A percentile compares a stretch with the other conserved stretches of the same genome.
Evolutionary conservation across 108 stramenopile species (phyloP).

Genomic region (Nitzschia sp.): DNA sequence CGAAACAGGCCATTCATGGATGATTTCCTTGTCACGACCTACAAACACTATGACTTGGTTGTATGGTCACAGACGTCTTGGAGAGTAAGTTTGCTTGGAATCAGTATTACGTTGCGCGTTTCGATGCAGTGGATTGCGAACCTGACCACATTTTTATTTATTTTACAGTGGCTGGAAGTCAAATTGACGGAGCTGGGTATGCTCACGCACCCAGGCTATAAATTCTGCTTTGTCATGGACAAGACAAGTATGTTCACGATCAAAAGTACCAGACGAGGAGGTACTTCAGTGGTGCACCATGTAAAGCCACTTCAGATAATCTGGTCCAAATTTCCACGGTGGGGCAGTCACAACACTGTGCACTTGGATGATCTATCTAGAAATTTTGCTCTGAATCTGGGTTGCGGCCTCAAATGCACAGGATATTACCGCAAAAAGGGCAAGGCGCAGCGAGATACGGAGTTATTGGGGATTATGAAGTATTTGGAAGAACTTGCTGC

Average conservation of each 20-base stretch:
- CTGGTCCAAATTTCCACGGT: slow-evolving; percentile 91
- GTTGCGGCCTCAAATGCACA: slow-evolving; percentile 70
- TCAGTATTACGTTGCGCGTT: too few relatives aligned
- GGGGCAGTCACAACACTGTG: slow-evolving; percentile 84
- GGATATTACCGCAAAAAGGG: slow-evolving; percentile 77
- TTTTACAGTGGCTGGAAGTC: slow-evolving; percentile 83
- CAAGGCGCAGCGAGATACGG: slow-evolving; percentile 39
- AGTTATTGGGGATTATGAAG: slow-evolving; percentile 52
- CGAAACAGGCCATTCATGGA: slow-evolving; percentile 84
- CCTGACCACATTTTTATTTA: background rate
- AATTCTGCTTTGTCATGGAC: slow-evolving; percentile 92
- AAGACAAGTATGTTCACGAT: slow-evolving; percentile 95
- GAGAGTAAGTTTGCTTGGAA: slow-evolving; percentile 70
- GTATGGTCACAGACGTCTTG: slow-evolving; percentile 97
- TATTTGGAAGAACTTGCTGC: slow-evolving; percentile 68
- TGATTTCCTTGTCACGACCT: slow-evolving; percentile 76
- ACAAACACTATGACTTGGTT: slow-evolving; percentile 90
- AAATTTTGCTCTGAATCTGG: slow-evolving; percentile 93
- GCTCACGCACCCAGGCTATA: slow-evolving; percentile 81
- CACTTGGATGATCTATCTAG: slow-evolving; percentile 93
- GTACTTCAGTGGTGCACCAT: slow-evolving; percentile 65
- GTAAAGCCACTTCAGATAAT: slow-evolving; percentile 98
- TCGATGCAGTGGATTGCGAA: background rate
- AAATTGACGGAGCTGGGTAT: slow-evolving; percentile 95
- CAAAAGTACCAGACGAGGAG: slow-evolving; percentile 61